Conservation (phyloP, 2,329 filamentous ascomycete species). For the Aspergillus sp. region DNA sequence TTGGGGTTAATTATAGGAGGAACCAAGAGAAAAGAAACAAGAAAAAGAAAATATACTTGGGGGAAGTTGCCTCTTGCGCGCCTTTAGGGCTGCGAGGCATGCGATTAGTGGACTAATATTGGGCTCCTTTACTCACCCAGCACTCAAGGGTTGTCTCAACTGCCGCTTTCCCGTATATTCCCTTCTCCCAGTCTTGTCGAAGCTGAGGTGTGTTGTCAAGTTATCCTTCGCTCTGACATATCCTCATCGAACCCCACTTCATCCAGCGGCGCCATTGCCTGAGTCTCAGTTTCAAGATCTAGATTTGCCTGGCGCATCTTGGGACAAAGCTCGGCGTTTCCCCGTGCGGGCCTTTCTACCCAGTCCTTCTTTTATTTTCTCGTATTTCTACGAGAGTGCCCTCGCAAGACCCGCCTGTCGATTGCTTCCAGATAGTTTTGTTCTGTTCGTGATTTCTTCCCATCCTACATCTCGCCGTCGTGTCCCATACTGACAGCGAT, state of each 20-base stretch:
- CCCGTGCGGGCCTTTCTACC: neutral
- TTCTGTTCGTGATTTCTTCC: neutral
- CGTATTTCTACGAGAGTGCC: neutral
- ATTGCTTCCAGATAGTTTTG: neutral
- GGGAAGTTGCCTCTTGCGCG: neutral
- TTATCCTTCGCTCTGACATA: neutral
- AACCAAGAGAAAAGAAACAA: neutral
- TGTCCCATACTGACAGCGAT: neutral
- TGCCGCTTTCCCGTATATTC: too few relatives aligned
- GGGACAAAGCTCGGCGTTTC: conserved; percentile 15
- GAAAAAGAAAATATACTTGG: conserved; percentile 1
- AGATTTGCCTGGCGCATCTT: conserved; percentile 16
- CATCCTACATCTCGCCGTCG: neutral
- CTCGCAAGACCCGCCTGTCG: neutral
- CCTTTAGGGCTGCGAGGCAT: neutral
- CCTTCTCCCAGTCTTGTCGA: too few relatives aligned
- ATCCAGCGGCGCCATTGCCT: conserved; percentile 11
- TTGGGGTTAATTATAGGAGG: conserved; percentile 2
- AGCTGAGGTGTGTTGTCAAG: too few relatives aligned
- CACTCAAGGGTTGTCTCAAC: too few relatives aligned
- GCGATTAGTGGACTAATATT: neutral
- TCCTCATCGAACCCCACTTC: conserved; percentile 4
- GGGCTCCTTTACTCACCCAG: neutral
- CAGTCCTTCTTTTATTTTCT: neutral
- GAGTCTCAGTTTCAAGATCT: conserved; percentile 7